Evolutionary conservation across 331 rosid genomes (phyloP), one percentile per base, ranked within the genome.

Genomic region (Stylosanthes scabra): DNA sequence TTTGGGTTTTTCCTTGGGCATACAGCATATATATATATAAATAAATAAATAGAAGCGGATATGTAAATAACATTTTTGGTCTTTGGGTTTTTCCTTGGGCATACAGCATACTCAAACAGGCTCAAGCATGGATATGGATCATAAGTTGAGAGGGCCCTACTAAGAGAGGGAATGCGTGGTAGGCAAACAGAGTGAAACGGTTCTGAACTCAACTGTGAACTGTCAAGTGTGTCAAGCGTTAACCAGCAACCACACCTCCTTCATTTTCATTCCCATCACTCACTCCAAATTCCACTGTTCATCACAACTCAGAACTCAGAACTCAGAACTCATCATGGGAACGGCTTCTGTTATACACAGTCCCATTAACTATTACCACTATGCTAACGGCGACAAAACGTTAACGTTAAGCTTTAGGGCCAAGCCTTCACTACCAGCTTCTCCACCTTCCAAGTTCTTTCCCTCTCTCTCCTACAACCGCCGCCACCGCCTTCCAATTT

Each of bases 291-390:
- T 51, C 57, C 57, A 14, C 2, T 0, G n/a, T n/a, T n/a, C n/a
- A n/a, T n/a, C n/a, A n/a, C n/a, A n/a, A n/a, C n/a, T n/a, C n/a
- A n/a, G n/a, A n/a, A 39, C 42, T 4, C 8, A 39, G 7, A 39
- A 50, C 1, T 49, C 55, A 11, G 12, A 47, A 49, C 20, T 51
- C 2, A 51, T n/a, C 57, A 87, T 94, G 97, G 88, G 88, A 68
- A 71, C 87, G 47, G 84, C 95, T 85, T 89, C 96, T 28, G 86
- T 86, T 42, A 28, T 88, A 77, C 74, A 83, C 78, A 80, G 58
- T 58, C 75, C 28, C 27, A 5, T 51, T 7, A 6, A 14, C 16
- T 51, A n/a, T 51, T 14, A 51, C 16, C 11, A 7, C 9, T 15
- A 51, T 51, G 25, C 27, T 51, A 1, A 3, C 6, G 27, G 25